Conservation (phyloP, 2,329 filamentous ascomycete genomes). For the Xylariaceae sp. region DNA sequence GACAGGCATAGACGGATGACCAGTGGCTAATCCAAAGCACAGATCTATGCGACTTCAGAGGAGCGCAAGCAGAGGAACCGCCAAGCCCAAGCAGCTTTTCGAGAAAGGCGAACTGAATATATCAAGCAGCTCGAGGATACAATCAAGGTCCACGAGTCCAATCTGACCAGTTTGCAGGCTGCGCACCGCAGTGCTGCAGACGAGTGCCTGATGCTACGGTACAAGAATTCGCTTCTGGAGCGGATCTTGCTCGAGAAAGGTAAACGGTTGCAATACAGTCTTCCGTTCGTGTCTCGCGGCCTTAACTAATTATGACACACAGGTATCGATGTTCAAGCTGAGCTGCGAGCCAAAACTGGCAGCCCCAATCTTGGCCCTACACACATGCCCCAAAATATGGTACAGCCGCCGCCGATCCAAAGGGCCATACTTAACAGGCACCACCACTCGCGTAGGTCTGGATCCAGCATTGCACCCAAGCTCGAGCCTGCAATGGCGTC, state of each 20-base stretch:
- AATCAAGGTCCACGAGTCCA: conserved; percentile 95
- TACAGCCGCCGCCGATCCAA: conserved; percentile 73
- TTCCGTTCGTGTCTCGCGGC: background rate
- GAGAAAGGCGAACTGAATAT: conserved; percentile 95
- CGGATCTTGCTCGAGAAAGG: conserved; percentile 95
- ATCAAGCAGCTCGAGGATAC: conserved; percentile 98
- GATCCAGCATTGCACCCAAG: conserved; percentile 72
- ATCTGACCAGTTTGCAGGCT: conserved; percentile 85
- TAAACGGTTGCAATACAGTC: conserved; percentile 30
- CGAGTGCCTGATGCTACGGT: conserved; percentile 95
- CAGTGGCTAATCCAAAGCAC: conserved; percentile 13
- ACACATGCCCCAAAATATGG: conserved; percentile 62
- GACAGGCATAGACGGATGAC: background rate
- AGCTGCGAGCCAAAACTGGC: conserved; percentile 87
- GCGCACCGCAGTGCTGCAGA: conserved; percentile 92
- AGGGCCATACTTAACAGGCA: conserved; percentile 78
- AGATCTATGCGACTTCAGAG: conserved; percentile 99
- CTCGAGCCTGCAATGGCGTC: conserved; percentile 50
- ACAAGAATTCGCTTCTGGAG: conserved; percentile 96
- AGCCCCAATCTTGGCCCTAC: conserved; percentile 75
- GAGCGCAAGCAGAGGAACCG: conserved; percentile 97
- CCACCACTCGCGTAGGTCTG: conserved; percentile 63
- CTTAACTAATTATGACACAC: conserved; percentile 1
- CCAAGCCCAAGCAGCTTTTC: conserved; percentile 94
- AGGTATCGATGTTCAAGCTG: conserved; percentile 97